Evolutionary conservation across 148 eudicot species (phyloP).

Genomic region (Beta vulgaris): DNA sequence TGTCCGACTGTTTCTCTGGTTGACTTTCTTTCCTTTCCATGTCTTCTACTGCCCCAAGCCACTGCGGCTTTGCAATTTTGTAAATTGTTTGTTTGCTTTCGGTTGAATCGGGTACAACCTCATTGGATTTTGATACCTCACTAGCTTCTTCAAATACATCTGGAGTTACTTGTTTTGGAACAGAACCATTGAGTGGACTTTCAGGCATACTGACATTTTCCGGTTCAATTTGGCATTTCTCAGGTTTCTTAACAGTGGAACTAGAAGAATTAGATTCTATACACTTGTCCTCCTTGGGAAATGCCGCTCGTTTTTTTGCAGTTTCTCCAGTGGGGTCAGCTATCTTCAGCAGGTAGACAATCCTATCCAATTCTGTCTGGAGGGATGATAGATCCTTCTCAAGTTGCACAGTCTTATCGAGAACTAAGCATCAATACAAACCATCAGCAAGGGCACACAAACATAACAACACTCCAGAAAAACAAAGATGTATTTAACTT

Average conservation of each 20-base stretch:
- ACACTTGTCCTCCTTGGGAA: constrained; percentile 35
- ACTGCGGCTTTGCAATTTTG: constrained; percentile 72
- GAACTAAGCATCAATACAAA: constrained; percentile 43
- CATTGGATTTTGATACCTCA: constrained; percentile 32
- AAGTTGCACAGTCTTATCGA: constrained; percentile 56
- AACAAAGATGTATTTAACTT: background rate
- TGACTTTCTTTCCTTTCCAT: constrained; percentile 43
- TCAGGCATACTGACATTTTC: constrained; percentile 29
- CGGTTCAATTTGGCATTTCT: constrained; percentile 31
- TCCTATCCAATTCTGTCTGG: constrained; percentile 77
- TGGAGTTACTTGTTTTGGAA: constrained; percentile 30
- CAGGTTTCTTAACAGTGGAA: constrained; percentile 29
- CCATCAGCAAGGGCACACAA: constrained; percentile 10
- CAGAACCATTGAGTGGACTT: constrained; percentile 28
- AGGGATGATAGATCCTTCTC: constrained; percentile 66
- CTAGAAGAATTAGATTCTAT: constrained; percentile 23
- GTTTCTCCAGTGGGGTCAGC: constrained; percentile 95
- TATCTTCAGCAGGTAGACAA: constrained; percentile 78
- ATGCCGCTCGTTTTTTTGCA: constrained; percentile 57
- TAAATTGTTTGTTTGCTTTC: constrained; percentile 45
- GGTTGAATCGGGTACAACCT: constrained; percentile 30
- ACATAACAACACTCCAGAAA: background rate
- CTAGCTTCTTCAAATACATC: constrained; percentile 26
- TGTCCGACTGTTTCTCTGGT: constrained; percentile 33
- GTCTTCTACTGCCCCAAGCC: constrained; percentile 91